These are phyloP conservation scores for Penicillium verhagenii DNA, from an alignment of 495 filamentous ascomycete genomes.

Conservation along the genomic window DNA sequence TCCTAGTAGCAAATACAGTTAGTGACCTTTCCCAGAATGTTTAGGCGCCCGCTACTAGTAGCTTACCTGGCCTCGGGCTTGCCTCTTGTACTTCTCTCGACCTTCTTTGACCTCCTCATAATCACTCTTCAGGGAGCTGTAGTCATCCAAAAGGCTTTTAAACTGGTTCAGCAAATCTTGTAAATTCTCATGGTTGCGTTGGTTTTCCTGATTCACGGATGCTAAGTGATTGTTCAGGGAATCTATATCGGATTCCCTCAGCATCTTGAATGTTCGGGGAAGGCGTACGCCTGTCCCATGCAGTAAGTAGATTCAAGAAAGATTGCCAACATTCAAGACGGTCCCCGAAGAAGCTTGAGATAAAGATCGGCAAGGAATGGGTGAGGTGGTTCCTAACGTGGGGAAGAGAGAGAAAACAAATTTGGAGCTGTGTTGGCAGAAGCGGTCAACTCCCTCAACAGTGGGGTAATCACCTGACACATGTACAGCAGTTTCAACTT, in stretches of 20 bases:
- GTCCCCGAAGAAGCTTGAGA: background rate
- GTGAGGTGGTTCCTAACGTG: background rate
- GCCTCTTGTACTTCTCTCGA: conserved; percentile 52
- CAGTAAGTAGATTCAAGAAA: background rate
- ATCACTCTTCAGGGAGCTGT: conserved; percentile 54
- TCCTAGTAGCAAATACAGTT: conserved; percentile 33
- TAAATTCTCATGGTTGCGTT: conserved; percentile 37
- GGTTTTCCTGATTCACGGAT: conserved; percentile 27
- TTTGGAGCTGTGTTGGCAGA: conserved; percentile 14
- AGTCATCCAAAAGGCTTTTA: conserved; percentile 43
- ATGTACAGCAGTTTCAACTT: background rate
- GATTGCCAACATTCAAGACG: conserved; percentile 11
- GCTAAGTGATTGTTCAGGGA: conserved; percentile 29
- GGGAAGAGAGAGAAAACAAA: conserved; percentile 14
- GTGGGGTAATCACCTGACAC: conserved; percentile 7
- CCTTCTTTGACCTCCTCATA: conserved; percentile 57
- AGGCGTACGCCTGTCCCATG: conserved; percentile 26
- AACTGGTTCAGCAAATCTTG: conserved; percentile 40
- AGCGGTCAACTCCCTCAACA: conserved; percentile 9
- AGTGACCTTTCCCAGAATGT: background rate
- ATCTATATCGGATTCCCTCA: conserved; percentile 41
- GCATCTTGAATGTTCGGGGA: conserved; percentile 29
- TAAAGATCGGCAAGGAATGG: background rate
- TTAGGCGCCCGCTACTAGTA: background rate
- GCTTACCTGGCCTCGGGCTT: conserved; percentile 47